These are phyloP conservation scores for Salvia splendens DNA, from an alignment of 257 asterid species.

Conservation along the genomic window DNA sequence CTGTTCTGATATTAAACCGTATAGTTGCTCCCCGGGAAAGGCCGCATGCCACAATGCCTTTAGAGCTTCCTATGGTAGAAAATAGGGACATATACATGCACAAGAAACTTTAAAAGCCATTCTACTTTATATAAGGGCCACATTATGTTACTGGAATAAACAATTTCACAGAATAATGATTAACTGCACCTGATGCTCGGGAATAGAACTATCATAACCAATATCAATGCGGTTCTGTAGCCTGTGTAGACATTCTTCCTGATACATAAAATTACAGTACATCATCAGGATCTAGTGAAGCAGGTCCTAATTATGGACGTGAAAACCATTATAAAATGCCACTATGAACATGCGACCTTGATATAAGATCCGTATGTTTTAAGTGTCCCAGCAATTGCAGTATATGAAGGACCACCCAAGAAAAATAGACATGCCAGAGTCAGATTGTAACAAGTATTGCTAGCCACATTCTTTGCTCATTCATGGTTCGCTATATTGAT, in stretches of 20 bases:
- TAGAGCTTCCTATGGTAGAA: conserved; percentile 68
- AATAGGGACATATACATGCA: conserved; percentile 24
- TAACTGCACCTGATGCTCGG: conserved; percentile 81
- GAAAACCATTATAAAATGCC: conserved; percentile 1
- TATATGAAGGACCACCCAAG: conserved; percentile 28
- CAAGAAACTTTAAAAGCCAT: conserved; percentile 17
- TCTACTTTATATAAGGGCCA: conserved; percentile 1
- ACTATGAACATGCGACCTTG: conserved; percentile 21
- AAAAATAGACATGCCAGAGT: conserved; percentile 22
- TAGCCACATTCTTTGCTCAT: conserved; percentile 28
- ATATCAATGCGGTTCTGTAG: conserved; percentile 84
- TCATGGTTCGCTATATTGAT: conserved; percentile 14
- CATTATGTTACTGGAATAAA: conserved; percentile 11
- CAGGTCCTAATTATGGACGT: conserved; percentile 5
- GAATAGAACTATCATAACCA: conserved; percentile 73
- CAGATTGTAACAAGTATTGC: not conserved
- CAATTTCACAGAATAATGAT: conserved; percentile 17
- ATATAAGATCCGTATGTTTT: conserved; percentile 1
- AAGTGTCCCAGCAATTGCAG: conserved; percentile 19
- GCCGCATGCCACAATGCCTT: conserved; percentile 83
- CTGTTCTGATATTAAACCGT: conserved; percentile 91
- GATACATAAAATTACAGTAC: conserved; percentile 30
- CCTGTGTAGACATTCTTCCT: conserved; percentile 91
- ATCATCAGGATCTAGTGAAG: conserved; percentile 35
- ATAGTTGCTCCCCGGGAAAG: conserved; percentile 81